Base-by-base conservation (phyloP, 179 eudicot species). In the Silene vulgaris region DNA sequence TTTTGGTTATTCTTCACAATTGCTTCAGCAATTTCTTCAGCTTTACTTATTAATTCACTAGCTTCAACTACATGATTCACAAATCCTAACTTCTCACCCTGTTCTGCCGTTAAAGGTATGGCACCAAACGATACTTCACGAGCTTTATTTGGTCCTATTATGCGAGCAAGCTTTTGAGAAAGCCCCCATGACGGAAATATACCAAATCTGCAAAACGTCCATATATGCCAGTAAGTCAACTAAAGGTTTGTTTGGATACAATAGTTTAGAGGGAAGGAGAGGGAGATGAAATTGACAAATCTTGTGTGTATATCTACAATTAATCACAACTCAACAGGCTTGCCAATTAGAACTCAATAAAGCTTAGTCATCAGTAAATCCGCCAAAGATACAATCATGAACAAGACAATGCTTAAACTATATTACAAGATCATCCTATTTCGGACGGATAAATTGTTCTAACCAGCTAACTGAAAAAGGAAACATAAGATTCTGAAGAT, bases 121-220 rank as follows among this genome's bases (percentile, higher is more conserved):
- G 97, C 92, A 19, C 88, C 65, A 65, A 93, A 72, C 28, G 99
- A 96, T 37, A 86, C 90, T 80, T 96, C 97, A 50, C 97, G 97
- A 70, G 99, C 97, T 84, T 85, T 88, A 77, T 85, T 88, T 60
- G 90, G 85, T 2, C 99, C 99, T 79, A 96, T 85, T 45, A 93
- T 83, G 74, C 98, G 97, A 17, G 98, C 88, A 71, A 96, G 97
- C 87, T 96, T 96, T 85, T 96, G 99, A 11, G 99, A 96, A 19
- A 96, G 89, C 68, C 99, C 99, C 99, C 99, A 96, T 26, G 99
- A 96, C 32, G 99, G 99, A 76, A 96, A 96, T 84, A 96, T 96
- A 56, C 98, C 97, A 79, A 93, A 96, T 82, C 99, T 93, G 84
- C 76, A 83, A 35, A 35, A 59, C 26, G 56, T 17, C 14, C 66